Base-by-base conservation (phyloP, 306 rosid species). In the Cyclanthera cordifolia region DNA sequence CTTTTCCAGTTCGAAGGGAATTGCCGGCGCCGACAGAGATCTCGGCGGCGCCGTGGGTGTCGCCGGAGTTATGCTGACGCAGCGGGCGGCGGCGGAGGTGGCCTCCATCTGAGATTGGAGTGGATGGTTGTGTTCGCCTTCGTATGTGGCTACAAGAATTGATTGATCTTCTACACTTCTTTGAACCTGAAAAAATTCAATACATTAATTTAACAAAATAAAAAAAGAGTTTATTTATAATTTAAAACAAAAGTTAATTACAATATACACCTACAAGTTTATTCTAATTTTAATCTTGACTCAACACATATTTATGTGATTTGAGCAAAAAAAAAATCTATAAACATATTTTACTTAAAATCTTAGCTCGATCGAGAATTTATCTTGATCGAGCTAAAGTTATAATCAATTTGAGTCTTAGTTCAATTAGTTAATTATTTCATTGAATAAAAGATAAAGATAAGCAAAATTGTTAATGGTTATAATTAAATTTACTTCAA, bases 41-140 rank as follows among this genome's bases (percentile, higher is more conserved):
- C 32, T 2, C 52, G 85, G 82, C n/a, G 81, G 73, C 0, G 83
- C 80, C 5, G 89, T 60, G 51, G 72, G 43, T 10, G 88, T 85
- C 16, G 78, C 84, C n/a, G 90, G 34, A 53, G 74, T 81, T 2
- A 79, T 20, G 55, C 65, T 68, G 72, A 67, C n/a, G 25, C 77
- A 4, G n/a, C 86, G 86, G 73, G 72, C 74, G 16, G 87, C 67
- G 73, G 70, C 70, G 2, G 92, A 79, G 51, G 86, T 78, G 41
- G 85, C 79, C 27, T 90, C 96, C 16, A 78, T 54, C 47, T 74
- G 96, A 66, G 85, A 69, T 47, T 88, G 80, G 39, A 72, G 80
- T 5, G 95, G 82, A 76, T 94, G 99, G 76, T 88, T 94, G 77
- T 94, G 99, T 75, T 90, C 99, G 6, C 99, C 99, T 86, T 94